phyloP scores from a whole-genome alignment of 768 basidiomycete genomes.

The Nidula microcarpa region DNA sequence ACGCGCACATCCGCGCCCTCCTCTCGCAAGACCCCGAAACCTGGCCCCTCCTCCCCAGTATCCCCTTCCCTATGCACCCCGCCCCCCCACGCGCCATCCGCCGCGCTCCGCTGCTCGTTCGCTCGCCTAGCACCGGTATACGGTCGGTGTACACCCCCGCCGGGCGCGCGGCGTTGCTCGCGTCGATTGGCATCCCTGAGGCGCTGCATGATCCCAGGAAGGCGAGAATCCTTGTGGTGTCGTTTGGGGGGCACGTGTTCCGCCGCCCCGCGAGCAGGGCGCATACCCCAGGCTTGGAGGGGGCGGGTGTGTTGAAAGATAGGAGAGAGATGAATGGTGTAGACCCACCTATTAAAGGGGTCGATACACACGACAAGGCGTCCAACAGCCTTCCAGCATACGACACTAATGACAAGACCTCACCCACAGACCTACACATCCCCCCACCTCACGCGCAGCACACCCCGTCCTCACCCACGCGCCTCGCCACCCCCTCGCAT shows the following conservation, averaged over 20 bases:
- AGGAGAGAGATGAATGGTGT: too few species aligned
- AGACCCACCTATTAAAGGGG: too few species aligned
- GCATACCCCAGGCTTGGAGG: background rate
- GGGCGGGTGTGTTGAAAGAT: background rate
- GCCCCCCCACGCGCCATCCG: slow-evolving; percentile 17
- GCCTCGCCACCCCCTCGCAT: slow-evolving; percentile 50
- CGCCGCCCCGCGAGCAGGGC: slow-evolving; percentile 34
- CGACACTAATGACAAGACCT: too few species aligned
- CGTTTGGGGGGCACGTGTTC: slow-evolving; percentile 79
- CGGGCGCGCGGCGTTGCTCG: slow-evolving; percentile 54
- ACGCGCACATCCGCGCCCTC: slow-evolving; percentile 36
- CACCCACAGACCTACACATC: background rate
- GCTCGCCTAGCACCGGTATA: slow-evolving; percentile 36
- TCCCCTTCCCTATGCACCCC: slow-evolving; percentile 26
- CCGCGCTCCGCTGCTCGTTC: slow-evolving; percentile 67
- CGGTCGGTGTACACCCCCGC: slow-evolving; percentile 44
- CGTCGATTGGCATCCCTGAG: slow-evolving; percentile 54
- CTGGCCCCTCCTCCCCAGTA: slow-evolving; percentile 33
- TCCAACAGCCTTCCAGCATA: too few species aligned
- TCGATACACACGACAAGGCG: too few species aligned
- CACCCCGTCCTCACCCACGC: slow-evolving; percentile 14
- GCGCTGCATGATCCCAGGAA: slow-evolving; percentile 39
- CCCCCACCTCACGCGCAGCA: slow-evolving; percentile 1
- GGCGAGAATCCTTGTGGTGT: slow-evolving; percentile 70
- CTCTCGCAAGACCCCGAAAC: slow-evolving; percentile 28